Evolutionary conservation across 331 rosid genomes (phyloP), one percentile per base, ranked within the genome.

Genomic region (Malus hybrid): DNA sequence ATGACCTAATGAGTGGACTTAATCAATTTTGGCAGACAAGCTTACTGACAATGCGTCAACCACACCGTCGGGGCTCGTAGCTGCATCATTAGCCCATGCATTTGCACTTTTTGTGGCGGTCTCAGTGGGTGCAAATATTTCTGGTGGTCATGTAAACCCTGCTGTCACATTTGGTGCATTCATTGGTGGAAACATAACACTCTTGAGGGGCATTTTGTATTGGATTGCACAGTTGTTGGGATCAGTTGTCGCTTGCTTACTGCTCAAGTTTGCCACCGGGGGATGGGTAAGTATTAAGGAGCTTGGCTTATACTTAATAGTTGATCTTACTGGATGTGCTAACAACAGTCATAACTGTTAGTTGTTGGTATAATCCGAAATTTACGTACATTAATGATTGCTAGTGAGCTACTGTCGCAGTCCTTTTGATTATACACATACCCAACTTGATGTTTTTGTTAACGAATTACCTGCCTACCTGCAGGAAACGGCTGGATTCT

Each of bases 71-170:
- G 94, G 97, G 19, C 85, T 92, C 16, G 77, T 92, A 74, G 82
- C 83, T 19, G 93, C 97, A 20, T 73, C 97, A 54, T 27, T 90
- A 61, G 82, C 93, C 52, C 97, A 92, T 55, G 94, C 94, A 55
- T 90, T 92, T 28, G 94, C 84, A 0, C 83, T 90, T 1, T 72
- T 88, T 20, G 97, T 90, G 76, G 97, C 93, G 1, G 96, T 92
- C 39, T 83, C 94, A 15, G 91, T 88, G 19, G 96, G 96, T n/a
- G 93, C 97, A 59, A 92, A 92, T 67, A 87, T 86, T 71, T 92
- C 97, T 20, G 97, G 97, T 5, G 97, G 97, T 2, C 97, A 92
- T 78, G 97, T 92, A 15, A 92, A 92, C 66, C 97, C 97, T 28
- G 97, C 97, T 3, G 96, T 92, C 71, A 92, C 97, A 29, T 90